Evolutionary conservation across 1,284 basidiomycete genomes (phyloP), one percentile per base, ranked within the genome.

Genomic region (Sphaerobolus stellatus): DNA sequence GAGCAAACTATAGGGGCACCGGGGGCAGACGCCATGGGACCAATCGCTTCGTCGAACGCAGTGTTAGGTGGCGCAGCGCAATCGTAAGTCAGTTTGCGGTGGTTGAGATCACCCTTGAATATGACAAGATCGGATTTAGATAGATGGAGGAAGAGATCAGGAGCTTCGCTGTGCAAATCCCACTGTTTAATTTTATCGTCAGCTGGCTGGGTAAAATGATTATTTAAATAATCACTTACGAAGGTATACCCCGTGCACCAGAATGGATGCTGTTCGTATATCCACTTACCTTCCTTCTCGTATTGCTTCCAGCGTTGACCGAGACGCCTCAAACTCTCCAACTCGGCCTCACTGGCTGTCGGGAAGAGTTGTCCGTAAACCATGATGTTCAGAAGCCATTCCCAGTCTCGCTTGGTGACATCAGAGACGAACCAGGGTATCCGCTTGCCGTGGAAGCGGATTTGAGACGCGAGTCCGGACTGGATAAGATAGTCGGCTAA

Each of bases 291-390:
- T 68, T 96, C 86, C 66, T 83, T 87, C 71, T 94, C 93, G 70
- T 98, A 98, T 83, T 92, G 82, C 90, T 98, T 97, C 95, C 95
- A 98, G 48, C 96, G 82, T 59, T 79, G 71, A 48, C 93, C 96
- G 54, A 98, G 81, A 55, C 83, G 78, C 55, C 88, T 81, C 51
- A 98, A 78, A 47, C 90, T 89, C 63, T 91, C 89, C 54, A 92
- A 73, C 70, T 98, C 93, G 41, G 79, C 79, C 36, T 95, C 92
- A 16, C 79, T 76, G 14, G 84, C 87, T 52, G 88, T 85, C 4
- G 88, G 84, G 81, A 96, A 96, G 50, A 95, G 79, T 63, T 92
- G 85, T 5, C 94, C 90, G 68, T 93, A 90, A 47, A 88, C 83
- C 83, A 91, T 90, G 31, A 82, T 84, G 71, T 94, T 94, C 60